phyloP scores from a whole-genome alignment of 2,329 filamentous ascomycete genomes.

The Alternaria angustiovoidea region DNA sequence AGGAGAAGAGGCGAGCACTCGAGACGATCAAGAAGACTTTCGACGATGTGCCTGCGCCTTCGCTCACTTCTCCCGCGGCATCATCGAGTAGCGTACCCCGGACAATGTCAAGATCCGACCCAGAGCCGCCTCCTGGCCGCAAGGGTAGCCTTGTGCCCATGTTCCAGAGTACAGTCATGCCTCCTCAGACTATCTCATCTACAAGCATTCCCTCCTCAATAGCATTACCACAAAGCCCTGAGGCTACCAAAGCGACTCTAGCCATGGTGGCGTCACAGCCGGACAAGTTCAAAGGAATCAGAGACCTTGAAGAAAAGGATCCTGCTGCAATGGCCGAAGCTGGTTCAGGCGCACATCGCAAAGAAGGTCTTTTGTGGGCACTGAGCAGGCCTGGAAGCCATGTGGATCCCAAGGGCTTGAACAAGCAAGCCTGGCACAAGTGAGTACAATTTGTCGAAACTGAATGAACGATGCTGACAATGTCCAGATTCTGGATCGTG shows the following conservation, averaged over 20 bases:
- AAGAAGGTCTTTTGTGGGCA: slow-evolving; percentile 95
- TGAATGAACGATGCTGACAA: slow-evolving; percentile 35
- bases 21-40: slow-evolving; percentile 78
- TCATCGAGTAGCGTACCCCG: slow-evolving; percentile 36
- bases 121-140: slow-evolving; percentile 36
- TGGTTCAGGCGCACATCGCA: slow-evolving; percentile 72
- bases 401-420: slow-evolving; percentile 91
- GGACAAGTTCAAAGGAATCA: slow-evolving; percentile 85
- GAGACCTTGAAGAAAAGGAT: slow-evolving; percentile 88
- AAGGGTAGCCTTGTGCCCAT: slow-evolving; percentile 45
- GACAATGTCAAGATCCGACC: slow-evolving; percentile 32
- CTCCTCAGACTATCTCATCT: slow-evolving; percentile 37
- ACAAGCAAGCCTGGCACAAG: slow-evolving; percentile 99
- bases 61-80: slow-evolving; percentile 31
- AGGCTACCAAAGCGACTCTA: slow-evolving; percentile 35
- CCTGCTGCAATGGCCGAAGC: slow-evolving; percentile 55
- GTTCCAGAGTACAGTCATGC: slow-evolving; percentile 46
- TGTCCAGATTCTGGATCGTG: slow-evolving; percentile 91
- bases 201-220: slow-evolving; percentile 33
- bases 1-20: slow-evolving; percentile 88
- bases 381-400: slow-evolving; percentile 91
- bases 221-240: slow-evolving; percentile 40
- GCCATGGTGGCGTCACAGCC: slow-evolving; percentile 48
- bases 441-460: slow-evolving; percentile 58
- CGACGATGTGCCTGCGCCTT: slow-evolving; percentile 40